These are phyloP conservation scores for Lentinula boryana DNA, from an alignment of 768 basidiomycete genomes.

Conservation along the genomic window DNA sequence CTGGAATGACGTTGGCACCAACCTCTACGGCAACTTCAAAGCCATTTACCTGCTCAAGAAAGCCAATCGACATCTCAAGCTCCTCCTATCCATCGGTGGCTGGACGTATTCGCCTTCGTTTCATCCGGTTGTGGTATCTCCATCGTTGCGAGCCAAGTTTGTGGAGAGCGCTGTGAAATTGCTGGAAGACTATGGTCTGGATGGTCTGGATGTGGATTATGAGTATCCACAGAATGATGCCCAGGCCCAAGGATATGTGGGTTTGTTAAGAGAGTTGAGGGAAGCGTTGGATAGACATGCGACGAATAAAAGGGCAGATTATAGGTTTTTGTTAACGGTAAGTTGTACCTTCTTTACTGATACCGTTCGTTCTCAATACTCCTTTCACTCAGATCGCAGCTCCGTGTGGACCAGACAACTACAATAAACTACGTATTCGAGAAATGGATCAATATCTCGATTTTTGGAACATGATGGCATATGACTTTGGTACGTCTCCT, in stretches of 20 bases:
- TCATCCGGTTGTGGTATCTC: constrained; percentile 71
- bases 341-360: constrained; percentile 14
- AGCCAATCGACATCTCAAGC: constrained; percentile 70
- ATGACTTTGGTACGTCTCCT: constrained; percentile 61
- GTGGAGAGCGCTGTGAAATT: constrained; percentile 75
- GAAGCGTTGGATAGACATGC: constrained; percentile 73
- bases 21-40: constrained; percentile 95
- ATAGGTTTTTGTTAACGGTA: constrained; percentile 72
- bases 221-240: constrained; percentile 81
- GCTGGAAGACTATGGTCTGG: constrained; percentile 87
- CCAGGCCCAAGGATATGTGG: constrained; percentile 80
- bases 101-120: constrained; percentile 92
- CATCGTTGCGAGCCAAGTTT: constrained; percentile 62
- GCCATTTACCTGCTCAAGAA: constrained; percentile 91
- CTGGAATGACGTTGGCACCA: constrained; percentile 88
- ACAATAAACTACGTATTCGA: constrained; percentile 66
- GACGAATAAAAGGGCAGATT: constrained; percentile 42
- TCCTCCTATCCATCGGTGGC: constrained; percentile 87
- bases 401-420: constrained; percentile 86
- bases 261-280: constrained; percentile 74
- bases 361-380: constrained; percentile 4
- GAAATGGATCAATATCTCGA: constrained; percentile 89
- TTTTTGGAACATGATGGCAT: constrained; percentile 98
- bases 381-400: constrained; percentile 64
- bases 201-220: constrained; percentile 90